Conservation (phyloP, 352 stramenopile species). For the Blastocystis hominis region DNA sequence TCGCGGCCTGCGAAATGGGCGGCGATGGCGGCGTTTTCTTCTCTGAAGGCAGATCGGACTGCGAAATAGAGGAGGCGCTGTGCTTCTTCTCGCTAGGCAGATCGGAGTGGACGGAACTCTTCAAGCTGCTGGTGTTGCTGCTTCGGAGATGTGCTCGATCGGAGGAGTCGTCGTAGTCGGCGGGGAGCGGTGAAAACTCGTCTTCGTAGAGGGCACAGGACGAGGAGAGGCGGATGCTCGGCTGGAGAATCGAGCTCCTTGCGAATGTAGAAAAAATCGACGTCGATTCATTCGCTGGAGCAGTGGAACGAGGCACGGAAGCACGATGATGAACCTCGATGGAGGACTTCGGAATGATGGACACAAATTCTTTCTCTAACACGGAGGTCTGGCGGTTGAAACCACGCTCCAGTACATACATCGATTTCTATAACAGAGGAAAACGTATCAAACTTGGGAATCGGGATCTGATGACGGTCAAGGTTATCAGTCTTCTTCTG, state of each 20-base stretch:
- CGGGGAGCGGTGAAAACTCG: background rate
- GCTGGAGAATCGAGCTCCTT: background rate
- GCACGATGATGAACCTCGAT: background rate
- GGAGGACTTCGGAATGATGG: background rate
- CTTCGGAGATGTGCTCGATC: background rate
- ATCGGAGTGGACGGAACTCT: background rate
- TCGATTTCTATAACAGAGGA: background rate
- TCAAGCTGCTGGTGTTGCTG: background rate
- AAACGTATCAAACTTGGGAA: background rate
- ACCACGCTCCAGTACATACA: background rate
- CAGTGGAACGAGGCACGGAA: too few species aligned
- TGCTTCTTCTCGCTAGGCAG: background rate
- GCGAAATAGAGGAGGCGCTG: background rate
- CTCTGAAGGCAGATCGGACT: background rate
- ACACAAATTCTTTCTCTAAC: slow-evolving; percentile 1
- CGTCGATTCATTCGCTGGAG: background rate
- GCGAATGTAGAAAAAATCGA: slow-evolving; percentile 36
- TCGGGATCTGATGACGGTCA: background rate
- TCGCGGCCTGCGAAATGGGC: background rate
- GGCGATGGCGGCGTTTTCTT: background rate
- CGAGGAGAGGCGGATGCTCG: background rate
- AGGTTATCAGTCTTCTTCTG: background rate
- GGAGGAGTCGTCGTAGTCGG: background rate
- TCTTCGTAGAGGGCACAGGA: background rate
- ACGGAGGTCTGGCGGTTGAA: background rate